Evolutionary conservation across 345 rosid genomes (phyloP), one percentile per base, ranked within the genome.

Genomic region (Rhodomyrtus tomentosa): DNA sequence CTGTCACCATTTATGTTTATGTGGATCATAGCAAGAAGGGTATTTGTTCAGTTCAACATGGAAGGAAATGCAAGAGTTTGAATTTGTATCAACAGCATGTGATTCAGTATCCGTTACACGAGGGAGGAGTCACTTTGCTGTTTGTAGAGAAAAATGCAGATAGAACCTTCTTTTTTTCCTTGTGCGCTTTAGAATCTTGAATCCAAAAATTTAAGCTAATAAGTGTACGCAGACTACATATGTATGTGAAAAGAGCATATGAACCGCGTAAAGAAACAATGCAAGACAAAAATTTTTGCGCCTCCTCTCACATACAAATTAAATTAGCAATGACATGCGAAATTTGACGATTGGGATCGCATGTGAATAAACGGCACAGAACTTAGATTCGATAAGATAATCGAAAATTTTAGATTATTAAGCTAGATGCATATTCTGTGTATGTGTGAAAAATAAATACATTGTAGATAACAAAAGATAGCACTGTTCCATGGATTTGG

Each of bases 131-230:
- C 32, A 2, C 24, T 32, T 32, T 32, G 13, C 16, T 32, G 42
- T 32, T 62, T 68, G n/a, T 5, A 36, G 13, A 36, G 24, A 68
- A 32, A 68, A 68, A 36, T 36, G 76, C 25, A 8, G 38, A 68
- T 18, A 18, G 3, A 32, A 32, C 24, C 24, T 36, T 18, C 12
- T 8, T 68, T 53, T 68, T 53, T 36, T 36, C 24, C 36, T 32
- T 0, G 6, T 3, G 9, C 1, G 0, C 24, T 3, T 68, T 5
- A 2, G 3, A 32, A 68, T 0, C 1, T 68, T 5, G 2, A 32
- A 36, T 0, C 22, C 40, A 68, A 32, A 68, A 68, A 1, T 68
- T 68, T 32, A 18, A 68, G 6, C 20, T 62, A 62, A 7, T 29
- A 68, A 18, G 45, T 32, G 3, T 0, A 32, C 21, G 1, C 5